Evolutionary conservation across 768 basidiomycete genomes (phyloP).

Genomic region (Mrakia frigida): DNA sequence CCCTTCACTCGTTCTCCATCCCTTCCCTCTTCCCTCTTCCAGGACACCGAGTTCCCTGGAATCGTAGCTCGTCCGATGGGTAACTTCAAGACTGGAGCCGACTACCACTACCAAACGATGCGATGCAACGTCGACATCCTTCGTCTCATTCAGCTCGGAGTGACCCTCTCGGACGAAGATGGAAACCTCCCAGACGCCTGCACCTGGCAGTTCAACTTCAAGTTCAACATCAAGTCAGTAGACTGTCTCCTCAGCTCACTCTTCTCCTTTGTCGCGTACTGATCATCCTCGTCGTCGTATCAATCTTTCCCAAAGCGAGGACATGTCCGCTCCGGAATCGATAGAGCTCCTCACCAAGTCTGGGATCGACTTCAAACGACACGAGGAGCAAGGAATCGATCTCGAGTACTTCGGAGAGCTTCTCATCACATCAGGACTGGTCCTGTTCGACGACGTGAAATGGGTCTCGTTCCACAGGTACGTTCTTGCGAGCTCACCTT

Average conservation of each 20-base stretch:
- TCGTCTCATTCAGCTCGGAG: constrained; percentile 94
- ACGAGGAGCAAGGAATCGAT: constrained; percentile 83
- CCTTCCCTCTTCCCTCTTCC: constrained; percentile 26
- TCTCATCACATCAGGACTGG: constrained; percentile 92
- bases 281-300: too few species aligned
- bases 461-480: constrained; percentile 99
- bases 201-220: constrained; percentile 99
- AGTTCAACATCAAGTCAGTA: constrained; percentile 76
- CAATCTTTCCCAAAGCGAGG: constrained; percentile 61
- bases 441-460: constrained; percentile 76
- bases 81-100: constrained; percentile 88
- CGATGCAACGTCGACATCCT: constrained; percentile 97
- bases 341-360: constrained; percentile 90
- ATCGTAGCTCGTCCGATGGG: constrained; percentile 97
- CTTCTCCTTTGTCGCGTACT: background rate
- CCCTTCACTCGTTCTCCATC: constrained; percentile 35
- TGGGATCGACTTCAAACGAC: constrained; percentile 90
- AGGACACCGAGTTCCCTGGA: constrained; percentile 99
- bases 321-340: constrained; percentile 98
- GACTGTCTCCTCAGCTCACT: background rate
- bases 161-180: constrained; percentile 89
- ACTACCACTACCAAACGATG: constrained; percentile 99
- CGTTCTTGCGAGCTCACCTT: constrained; percentile 40
- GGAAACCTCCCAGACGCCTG: constrained; percentile 87
- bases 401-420: constrained; percentile 95